Conservation (phyloP, 768 basidiomycete species). For the Trametes meyenii region DNA sequence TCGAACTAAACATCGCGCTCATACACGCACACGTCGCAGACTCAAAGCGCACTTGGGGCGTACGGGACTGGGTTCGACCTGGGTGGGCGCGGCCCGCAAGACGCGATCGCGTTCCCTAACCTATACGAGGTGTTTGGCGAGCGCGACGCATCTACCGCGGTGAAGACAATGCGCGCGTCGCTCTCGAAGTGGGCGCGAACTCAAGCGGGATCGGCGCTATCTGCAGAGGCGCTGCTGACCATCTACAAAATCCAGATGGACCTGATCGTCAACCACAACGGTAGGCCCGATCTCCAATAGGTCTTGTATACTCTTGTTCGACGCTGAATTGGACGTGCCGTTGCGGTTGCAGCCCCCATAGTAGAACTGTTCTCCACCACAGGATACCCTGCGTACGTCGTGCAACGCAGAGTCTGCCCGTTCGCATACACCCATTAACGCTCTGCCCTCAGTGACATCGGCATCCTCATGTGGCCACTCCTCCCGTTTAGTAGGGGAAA, state of each 20-base stretch:
- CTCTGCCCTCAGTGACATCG: conserved; percentile 39
- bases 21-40: neutral
- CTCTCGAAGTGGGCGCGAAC: conserved; percentile 46
- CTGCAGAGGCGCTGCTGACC: conserved; percentile 43
- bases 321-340: neutral
- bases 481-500: conserved; percentile 57
- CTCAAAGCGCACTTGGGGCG: conserved; percentile 15
- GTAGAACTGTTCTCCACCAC: conserved; percentile 51
- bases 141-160: conserved; percentile 28
- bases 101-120: conserved; percentile 56
- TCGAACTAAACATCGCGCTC: neutral
- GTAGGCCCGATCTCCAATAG: conserved; percentile 21
- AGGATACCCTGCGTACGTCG: conserved; percentile 47
- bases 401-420: too few species aligned
- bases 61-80: conserved; percentile 12
- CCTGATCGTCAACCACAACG: conserved; percentile 50
- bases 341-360: conserved; percentile 41
- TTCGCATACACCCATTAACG: neutral
- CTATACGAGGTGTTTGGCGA: conserved; percentile 49
- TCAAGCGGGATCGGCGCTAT: conserved; percentile 44
- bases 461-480: conserved; percentile 57
- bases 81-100: conserved; percentile 29
- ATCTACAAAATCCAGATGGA: conserved; percentile 50
- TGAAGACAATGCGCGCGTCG: conserved; percentile 40
- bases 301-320: neutral